These are phyloP conservation scores for Gracilaria vermiculophylla DNA, from an alignment of 23 red algal genomes.

Conservation along the genomic window DNA sequence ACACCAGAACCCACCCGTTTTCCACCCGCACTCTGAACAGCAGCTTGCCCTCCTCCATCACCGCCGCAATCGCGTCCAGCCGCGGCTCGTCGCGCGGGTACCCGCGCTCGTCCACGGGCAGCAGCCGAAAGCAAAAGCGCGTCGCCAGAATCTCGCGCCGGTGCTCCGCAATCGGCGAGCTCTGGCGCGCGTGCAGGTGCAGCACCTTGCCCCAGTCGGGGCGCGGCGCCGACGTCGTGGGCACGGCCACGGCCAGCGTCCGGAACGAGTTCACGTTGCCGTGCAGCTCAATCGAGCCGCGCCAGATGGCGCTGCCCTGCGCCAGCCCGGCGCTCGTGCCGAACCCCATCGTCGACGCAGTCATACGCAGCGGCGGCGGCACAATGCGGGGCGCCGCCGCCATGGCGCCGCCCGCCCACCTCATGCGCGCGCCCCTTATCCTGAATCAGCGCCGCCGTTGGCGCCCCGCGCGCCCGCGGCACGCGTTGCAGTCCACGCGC, in stretches of 20 bases:
- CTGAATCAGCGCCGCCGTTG: background rate
- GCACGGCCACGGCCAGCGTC: background rate
- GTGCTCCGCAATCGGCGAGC: background rate
- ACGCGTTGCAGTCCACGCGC: background rate
- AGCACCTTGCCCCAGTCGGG: conserved; percentile 14
- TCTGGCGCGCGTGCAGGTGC: background rate
- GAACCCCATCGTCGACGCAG: background rate
- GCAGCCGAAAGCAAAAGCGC: background rate
- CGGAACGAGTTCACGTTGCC: background rate
- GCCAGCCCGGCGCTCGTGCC: background rate
- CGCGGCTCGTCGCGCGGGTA: background rate
- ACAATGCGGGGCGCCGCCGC: too few species aligned
- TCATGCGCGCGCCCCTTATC: background rate
- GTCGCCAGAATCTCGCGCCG: background rate
- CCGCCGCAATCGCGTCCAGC: background rate
- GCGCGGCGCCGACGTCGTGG: conserved; percentile 3
- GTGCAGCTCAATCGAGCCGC: background rate
- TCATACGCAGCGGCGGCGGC: background rate
- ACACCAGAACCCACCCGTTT: conserved; percentile 7
- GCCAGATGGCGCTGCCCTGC: background rate
- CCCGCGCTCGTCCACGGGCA: background rate
- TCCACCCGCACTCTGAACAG: conserved; percentile 18
- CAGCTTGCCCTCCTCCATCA: conserved; percentile 6
- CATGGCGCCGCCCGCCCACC: too few species aligned
- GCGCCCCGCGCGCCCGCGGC: background rate